Conservation (phyloP, 306 rosid species). For the Dryas octopetala region DNA sequence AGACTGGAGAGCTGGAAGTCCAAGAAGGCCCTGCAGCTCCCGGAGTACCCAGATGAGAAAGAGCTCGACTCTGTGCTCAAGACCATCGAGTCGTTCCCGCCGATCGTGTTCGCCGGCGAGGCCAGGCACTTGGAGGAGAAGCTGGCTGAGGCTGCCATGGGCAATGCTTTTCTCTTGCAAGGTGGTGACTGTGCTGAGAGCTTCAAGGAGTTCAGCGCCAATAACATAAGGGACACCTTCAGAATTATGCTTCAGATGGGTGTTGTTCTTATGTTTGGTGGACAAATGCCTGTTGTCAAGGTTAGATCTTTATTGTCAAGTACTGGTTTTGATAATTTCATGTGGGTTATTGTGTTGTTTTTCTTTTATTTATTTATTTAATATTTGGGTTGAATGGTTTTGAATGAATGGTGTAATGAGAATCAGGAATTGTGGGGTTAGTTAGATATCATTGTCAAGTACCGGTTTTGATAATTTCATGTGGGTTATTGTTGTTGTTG, state of each 20-base stretch:
- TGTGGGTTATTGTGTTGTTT: not conserved
- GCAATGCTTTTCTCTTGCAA: constrained; percentile 66
- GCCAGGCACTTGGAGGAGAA: constrained; percentile 69
- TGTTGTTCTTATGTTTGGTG: constrained; percentile 78
- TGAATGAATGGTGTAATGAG: not conserved
- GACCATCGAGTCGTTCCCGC: constrained; percentile 65
- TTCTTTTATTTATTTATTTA: not conserved
- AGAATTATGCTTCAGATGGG: constrained; percentile 72
- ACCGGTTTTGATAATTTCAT: not conserved
- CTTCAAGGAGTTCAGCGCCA: constrained; percentile 75
- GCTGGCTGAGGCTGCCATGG: constrained; percentile 68
- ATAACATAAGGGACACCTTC: constrained; percentile 67
- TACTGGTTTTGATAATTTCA: not conserved
- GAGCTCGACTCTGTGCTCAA: constrained; percentile 50
- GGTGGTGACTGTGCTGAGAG: constrained; percentile 84
- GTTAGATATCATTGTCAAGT: constrained; percentile 21
- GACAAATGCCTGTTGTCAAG: constrained; percentile 69
- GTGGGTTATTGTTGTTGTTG: not conserved
- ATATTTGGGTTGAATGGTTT: not conserved
- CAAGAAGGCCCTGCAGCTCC: constrained; percentile 59
- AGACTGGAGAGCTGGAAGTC: constrained; percentile 57
- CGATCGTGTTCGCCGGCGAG: constrained; percentile 77
- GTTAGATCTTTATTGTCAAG: constrained; percentile 20
- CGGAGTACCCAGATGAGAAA: constrained; percentile 61
- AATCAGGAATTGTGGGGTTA: constrained; percentile 12